Evolutionary conservation across 2,329 filamentous ascomycete species (phyloP).

Genomic region (Beauveria medogensis): DNA sequence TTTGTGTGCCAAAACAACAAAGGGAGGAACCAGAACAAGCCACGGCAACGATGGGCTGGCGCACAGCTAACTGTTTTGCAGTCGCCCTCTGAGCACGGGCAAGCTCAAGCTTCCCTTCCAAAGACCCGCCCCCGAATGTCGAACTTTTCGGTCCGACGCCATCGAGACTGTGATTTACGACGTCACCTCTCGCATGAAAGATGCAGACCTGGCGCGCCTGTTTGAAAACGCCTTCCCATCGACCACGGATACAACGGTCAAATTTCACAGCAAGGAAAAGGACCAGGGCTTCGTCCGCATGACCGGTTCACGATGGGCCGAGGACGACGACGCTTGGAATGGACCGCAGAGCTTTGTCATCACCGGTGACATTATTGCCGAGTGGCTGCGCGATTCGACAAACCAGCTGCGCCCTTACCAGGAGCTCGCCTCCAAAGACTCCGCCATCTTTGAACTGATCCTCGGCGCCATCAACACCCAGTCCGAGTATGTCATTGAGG

Average conservation of each 20-base stretch:
- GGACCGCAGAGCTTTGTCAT: slow-evolving; percentile 89
- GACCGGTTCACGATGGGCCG: slow-evolving; percentile 20
- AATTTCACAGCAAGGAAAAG: slow-evolving; percentile 68
- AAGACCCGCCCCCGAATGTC: slow-evolving; percentile 69
- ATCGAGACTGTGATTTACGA: slow-evolving; percentile 86
- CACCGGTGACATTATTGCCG: slow-evolving; percentile 85
- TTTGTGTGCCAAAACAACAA: not conserved
- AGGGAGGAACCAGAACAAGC: not conserved
- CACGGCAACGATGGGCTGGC: not conserved
- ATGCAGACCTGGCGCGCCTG: slow-evolving; percentile 80
- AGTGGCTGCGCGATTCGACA: slow-evolving; percentile 87
- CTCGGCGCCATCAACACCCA: slow-evolving; percentile 94
- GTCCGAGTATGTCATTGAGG: slow-evolving; percentile 86
- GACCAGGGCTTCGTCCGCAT: slow-evolving; percentile 29
- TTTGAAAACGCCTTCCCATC: slow-evolving; percentile 74
- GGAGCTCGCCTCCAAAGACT: slow-evolving; percentile 71
- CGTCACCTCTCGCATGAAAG: slow-evolving; percentile 68
- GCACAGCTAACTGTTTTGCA: slow-evolving; percentile 25
- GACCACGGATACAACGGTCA: slow-evolving; percentile 80
- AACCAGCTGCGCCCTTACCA: slow-evolving; percentile 94
- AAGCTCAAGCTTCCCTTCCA: slow-evolving; percentile 78
- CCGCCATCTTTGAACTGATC: slow-evolving; percentile 68
- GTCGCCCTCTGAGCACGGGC: slow-evolving; percentile 71
- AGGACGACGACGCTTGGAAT: slow-evolving; percentile 60
- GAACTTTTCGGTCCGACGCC: slow-evolving; percentile 78